Evolutionary conservation across 2,329 filamentous ascomycete genomes (phyloP).

Genomic region (Pyrenophora graminea): DNA sequence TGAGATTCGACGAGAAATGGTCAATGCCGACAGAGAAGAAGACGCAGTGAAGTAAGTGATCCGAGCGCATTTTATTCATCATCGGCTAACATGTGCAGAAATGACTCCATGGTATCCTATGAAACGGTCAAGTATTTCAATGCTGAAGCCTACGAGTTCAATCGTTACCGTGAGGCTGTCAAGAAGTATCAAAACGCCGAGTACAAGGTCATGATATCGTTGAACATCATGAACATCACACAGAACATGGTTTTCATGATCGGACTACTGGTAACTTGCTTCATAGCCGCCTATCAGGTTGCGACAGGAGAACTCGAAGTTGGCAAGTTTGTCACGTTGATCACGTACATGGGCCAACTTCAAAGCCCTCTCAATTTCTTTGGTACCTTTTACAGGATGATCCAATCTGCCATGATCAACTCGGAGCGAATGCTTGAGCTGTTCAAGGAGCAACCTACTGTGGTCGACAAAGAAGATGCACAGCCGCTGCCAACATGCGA

Average conservation of each 20-base stretch:
- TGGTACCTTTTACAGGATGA: slow-evolving; percentile 92
- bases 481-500: slow-evolving; percentile 67
- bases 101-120: slow-evolving; percentile 98
- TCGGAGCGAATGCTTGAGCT: slow-evolving; percentile 92
- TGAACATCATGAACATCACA: slow-evolving; percentile 64
- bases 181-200: slow-evolving; percentile 62
- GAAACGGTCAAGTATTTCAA: slow-evolving; percentile 75
- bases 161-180: slow-evolving; percentile 61
- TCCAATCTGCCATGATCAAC: slow-evolving; percentile 96
- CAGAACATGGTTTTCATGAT: slow-evolving; percentile 68
- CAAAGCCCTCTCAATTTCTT: slow-evolving; percentile 74
- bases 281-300: slow-evolving; percentile 72
- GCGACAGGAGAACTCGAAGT: slow-evolving; percentile 63
- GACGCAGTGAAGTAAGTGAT: slow-evolving; percentile 81
- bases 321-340: slow-evolving; percentile 70
- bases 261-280: slow-evolving; percentile 68
- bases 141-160: slow-evolving; percentile 62
- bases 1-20: slow-evolving; percentile 89
- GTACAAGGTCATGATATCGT: slow-evolving; percentile 59
- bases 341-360: slow-evolving; percentile 76
- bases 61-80: background rate
- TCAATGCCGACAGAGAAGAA: slow-evolving; percentile 91
- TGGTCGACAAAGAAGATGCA: slow-evolving; percentile 75
- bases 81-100: slow-evolving; percentile 54
- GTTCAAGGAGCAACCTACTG: slow-evolving; percentile 93